phyloP scores from a whole-genome alignment of 2,329 filamentous ascomycete species.

The Colletotrichum simmondsii region DNA sequence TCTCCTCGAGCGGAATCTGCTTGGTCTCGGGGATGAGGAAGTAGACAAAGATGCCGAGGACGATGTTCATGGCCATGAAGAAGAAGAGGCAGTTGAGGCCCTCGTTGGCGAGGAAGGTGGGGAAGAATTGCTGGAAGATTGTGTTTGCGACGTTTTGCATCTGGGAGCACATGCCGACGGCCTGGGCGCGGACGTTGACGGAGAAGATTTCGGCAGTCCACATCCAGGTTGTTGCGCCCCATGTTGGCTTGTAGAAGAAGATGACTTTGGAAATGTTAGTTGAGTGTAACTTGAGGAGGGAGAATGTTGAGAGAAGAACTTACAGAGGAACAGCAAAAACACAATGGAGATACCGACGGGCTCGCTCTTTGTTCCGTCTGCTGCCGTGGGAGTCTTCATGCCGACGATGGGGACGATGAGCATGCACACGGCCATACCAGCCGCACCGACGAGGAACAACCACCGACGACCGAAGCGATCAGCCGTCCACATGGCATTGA shows the following conservation, averaged over 20 bases:
- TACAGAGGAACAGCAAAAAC: conserved; percentile 74
- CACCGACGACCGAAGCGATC: conserved; percentile 78
- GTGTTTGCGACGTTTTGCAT: conserved; percentile 74
- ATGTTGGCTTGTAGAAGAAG: conserved; percentile 76
- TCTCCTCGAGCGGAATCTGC: conserved; percentile 62
- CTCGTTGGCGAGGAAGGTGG: conserved; percentile 69
- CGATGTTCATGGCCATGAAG: conserved; percentile 55
- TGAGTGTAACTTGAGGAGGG: background rate
- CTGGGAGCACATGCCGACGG: conserved; percentile 73
- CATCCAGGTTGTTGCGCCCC: conserved; percentile 78
- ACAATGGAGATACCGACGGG: conserved; percentile 75
- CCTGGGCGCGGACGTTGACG: conserved; percentile 78
- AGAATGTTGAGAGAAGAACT: conserved; percentile 58
- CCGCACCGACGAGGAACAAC: conserved; percentile 74
- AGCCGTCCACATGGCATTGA: conserved; percentile 79
- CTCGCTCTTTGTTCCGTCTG: conserved; percentile 64
- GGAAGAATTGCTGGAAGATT: conserved; percentile 78
- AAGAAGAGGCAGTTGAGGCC: conserved; percentile 55
- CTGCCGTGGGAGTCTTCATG: conserved; percentile 62
- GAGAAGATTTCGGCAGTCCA: conserved; percentile 77
- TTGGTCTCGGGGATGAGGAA: conserved; percentile 65
- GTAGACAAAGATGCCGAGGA: conserved; percentile 60
- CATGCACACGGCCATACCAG: conserved; percentile 79
- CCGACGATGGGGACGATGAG: conserved; percentile 65
- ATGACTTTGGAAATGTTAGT: conserved; percentile 44